These are phyloP conservation scores for Ambrosia artemisiifolia DNA, from an alignment of 129 eudicot genomes.

Conservation along the genomic window DNA sequence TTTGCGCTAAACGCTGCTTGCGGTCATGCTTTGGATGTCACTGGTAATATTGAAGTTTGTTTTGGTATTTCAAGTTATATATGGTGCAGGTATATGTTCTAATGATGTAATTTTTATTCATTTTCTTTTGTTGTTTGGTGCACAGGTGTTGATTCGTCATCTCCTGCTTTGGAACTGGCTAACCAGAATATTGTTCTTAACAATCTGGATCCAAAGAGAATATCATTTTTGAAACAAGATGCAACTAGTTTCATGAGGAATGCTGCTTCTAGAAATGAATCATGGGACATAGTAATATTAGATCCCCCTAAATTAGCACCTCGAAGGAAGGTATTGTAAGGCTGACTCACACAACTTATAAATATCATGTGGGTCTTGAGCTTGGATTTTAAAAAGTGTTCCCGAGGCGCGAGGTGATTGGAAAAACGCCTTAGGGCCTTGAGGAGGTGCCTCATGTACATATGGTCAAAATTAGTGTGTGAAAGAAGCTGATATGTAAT, in stretches of 20 bases:
- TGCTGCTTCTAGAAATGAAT: slow-evolving; percentile 63
- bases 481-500: too few species aligned
- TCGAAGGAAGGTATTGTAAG: slow-evolving; percentile 48
- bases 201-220: slow-evolving; percentile 49
- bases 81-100: slow-evolving; percentile 7
- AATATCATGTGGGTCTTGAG: too few species aligned
- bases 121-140: slow-evolving; percentile 16
- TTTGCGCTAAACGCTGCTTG: slow-evolving; percentile 84
- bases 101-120: not conserved
- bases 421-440: too few species aligned
- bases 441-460: too few species aligned
- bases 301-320: slow-evolving; percentile 98
- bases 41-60: slow-evolving; percentile 47
- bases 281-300: slow-evolving; percentile 79
- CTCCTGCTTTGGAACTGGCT: slow-evolving; percentile 85
- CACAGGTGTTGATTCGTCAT: slow-evolving; percentile 84
- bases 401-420: too few species aligned
- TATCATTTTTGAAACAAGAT: slow-evolving; percentile 74
- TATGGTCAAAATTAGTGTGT: too few species aligned
- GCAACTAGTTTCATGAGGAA: slow-evolving; percentile 78
- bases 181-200: slow-evolving; percentile 64
- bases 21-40: slow-evolving; percentile 77
- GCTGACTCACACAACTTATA: too few species aligned
- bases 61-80: not conserved
- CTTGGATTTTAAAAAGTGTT: too few species aligned